These are phyloP conservation scores for Fusarium newnesense DNA, from an alignment of 2,329 filamentous ascomycete species.

Conservation along the genomic window DNA sequence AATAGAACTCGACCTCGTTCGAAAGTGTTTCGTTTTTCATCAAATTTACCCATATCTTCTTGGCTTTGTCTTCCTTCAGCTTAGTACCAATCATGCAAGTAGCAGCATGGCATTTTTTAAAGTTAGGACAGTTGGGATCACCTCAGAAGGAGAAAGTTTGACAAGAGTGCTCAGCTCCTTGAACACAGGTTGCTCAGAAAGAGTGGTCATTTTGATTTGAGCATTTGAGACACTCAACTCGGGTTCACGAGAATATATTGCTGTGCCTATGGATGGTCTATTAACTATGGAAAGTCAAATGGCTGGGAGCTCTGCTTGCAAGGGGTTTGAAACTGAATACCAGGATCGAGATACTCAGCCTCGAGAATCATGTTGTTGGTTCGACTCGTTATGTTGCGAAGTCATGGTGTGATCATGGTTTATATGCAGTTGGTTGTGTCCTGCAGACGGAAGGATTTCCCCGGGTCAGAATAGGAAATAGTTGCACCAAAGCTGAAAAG, in stretches of 20 bases:
- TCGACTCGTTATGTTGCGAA: not conserved
- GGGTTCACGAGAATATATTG: not conserved
- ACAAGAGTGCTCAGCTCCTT: not conserved
- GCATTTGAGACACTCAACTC: not conserved
- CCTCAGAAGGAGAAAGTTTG: not conserved
- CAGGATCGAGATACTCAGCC: conserved; percentile 1
- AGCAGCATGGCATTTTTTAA: not conserved
- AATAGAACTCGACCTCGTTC: not conserved
- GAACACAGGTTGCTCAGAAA: not conserved
- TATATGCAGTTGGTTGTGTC: conserved; percentile 29
- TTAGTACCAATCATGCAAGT: not conserved
- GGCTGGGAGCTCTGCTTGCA: not conserved
- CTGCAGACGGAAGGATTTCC: conserved; percentile 25
- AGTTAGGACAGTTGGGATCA: not conserved
- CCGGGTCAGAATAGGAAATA: conserved; percentile 21
- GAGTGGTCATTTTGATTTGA: not conserved
- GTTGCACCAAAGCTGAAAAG: conserved; percentile 21
- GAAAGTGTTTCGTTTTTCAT: not conserved
- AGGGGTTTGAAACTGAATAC: conserved; percentile 1
- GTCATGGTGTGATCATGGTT: not conserved
- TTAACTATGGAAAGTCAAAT: not conserved
- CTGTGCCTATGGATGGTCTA: not conserved
- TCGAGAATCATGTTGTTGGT: conserved; percentile 13
- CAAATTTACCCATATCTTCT: not conserved
- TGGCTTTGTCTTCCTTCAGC: not conserved